Conservation (phyloP, 805 yeast species). For the Starmerella potacharoeniae region DNA sequence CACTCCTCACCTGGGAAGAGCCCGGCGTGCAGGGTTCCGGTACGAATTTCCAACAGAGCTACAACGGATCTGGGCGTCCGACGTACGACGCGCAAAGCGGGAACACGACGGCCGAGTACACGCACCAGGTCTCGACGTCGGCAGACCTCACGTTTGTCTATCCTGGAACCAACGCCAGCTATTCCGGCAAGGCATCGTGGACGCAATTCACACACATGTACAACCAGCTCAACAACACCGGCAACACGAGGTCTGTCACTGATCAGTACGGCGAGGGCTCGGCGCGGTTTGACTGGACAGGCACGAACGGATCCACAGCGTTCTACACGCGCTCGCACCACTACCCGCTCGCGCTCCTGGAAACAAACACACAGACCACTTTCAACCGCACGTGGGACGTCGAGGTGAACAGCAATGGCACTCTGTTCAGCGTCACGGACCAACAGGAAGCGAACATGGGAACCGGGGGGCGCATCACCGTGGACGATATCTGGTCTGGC, state of each 20-base stretch:
- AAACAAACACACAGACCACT: not conserved
- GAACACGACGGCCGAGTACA: not conserved
- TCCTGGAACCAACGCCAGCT: not conserved
- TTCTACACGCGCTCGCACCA: conserved; percentile 4
- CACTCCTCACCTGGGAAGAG: conserved; percentile 25
- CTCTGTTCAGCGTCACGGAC: not conserved
- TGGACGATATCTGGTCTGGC: conserved; percentile 3
- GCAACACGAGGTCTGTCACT: not conserved
- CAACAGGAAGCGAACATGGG: conserved; percentile 3
- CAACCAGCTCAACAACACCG: not conserved
- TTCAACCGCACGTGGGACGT: conserved; percentile 9
- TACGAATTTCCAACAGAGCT: not conserved
- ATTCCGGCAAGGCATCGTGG: conserved; percentile 1
- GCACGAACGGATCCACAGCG: conserved; percentile 1
- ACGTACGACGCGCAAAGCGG: not conserved
- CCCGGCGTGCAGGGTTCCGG: conserved; percentile 21
- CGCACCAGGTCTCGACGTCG: not conserved
- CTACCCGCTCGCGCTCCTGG: conserved; percentile 4
- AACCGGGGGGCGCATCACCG: not conserved
- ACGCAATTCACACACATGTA: conserved; percentile 1
- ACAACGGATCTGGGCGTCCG: not conserved
- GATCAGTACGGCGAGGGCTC: conserved; percentile 4
- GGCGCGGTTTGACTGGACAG: not conserved
- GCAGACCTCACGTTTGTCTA: conserved; percentile 1
- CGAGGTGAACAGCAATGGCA: conserved; percentile 1